Evolutionary conservation across 2,329 filamentous ascomycete genomes (phyloP), one percentile per base, ranked within the genome.

Genomic region (Fusarium buharicum): DNA sequence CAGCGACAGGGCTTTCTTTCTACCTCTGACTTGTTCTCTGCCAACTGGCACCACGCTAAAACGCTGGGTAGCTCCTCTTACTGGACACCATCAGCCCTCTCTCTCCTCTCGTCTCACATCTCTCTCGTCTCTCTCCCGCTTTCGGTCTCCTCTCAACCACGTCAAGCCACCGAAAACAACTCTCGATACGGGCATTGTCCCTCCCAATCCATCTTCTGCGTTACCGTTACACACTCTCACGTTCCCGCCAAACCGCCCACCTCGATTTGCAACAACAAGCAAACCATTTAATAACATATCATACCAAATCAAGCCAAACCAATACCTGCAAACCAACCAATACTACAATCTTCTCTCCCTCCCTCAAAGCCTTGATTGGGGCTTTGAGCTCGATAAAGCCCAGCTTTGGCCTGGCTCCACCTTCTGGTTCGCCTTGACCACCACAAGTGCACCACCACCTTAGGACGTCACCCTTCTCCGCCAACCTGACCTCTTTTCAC

Each of bases 131-230:
- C 31, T 41, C 43, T 52, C 56, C 56, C 57, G 56, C 56, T 61
- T 62, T 64, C 57, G 45, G 61, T 64, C 56, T 65, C 45, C 47
- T 64, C 48, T 28, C 61, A 59, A 58, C 48, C 58, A 62, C 62
- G 17, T 58, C 62, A 65, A 65, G 56, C 62, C 56, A 64, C 61
- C 62, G 44, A 64, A 64, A 58, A 62, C 61, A 64, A 62, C 37
- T 48, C 43, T 62, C 46, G 34, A 57, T 54, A 51, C 36, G 6
- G 30, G 8, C 24, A 31, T 34, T 27, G 31, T 33, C 37, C 41
- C 34, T 46, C 28, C 27, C 53, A 36, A 59, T 28, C 30, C 41
- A 43, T 52, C 43, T 44, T 51, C 40, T 48, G 20, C 44, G 31
- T 59, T 62, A 55, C 46, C 48, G 62, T 62, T 59, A 51, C 54